These are phyloP conservation scores for Candida nanaspora DNA, from an alignment of 805 yeast genomes.

Conservation along the genomic window DNA sequence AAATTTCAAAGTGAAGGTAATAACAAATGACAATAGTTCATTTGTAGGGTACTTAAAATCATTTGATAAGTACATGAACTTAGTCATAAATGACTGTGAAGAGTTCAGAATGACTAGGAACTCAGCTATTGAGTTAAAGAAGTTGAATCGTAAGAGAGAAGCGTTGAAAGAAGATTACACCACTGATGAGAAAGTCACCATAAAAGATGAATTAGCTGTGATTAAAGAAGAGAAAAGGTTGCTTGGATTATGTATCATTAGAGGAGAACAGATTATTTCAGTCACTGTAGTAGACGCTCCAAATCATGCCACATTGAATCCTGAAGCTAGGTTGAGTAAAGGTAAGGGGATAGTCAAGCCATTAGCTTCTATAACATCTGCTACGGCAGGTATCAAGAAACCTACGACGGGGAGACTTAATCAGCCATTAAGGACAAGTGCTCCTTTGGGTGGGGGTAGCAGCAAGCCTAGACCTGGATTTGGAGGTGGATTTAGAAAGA, in stretches of 20 bases:
- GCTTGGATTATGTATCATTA: constrained; percentile 71
- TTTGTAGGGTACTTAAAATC: constrained; percentile 78
- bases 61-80: constrained; percentile 83
- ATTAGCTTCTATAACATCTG: not conserved
- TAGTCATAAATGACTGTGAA: constrained; percentile 77
- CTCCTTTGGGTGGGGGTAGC: not conserved
- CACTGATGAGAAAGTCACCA: constrained; percentile 11
- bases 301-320: constrained; percentile 23
- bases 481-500: constrained; percentile 3
- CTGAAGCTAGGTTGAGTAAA: constrained; percentile 23
- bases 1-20: constrained; percentile 64
- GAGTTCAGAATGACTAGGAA: constrained; percentile 73
- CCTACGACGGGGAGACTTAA: not conserved
- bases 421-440: not conserved
- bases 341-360: constrained; percentile 27
- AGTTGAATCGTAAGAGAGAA: constrained; percentile 11
- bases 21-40: constrained; percentile 70
- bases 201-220: constrained; percentile 25
- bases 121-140: constrained; percentile 33
- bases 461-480: not conserved
- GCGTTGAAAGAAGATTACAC: not conserved
- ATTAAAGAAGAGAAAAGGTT: constrained; percentile 62
- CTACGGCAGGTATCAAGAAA: not conserved
- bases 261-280: constrained; percentile 85
- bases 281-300: constrained; percentile 64